A percentile compares a stretch with the other conserved stretches of the same genome.
Conservation (phyloP, 176 grass and related monocot species). For the Cenchrus americanus region DNA sequence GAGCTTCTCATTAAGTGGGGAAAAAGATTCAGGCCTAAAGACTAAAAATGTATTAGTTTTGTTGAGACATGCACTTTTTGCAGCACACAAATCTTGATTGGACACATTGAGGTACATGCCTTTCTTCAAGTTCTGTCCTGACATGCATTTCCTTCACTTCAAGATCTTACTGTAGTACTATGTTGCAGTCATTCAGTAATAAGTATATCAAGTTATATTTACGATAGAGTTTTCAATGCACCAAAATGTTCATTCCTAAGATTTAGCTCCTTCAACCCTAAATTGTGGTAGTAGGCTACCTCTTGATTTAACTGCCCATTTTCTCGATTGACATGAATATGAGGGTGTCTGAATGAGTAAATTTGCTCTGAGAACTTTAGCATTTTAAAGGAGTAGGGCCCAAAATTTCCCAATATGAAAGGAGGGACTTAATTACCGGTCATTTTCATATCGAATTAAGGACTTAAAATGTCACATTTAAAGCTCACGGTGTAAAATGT, state of each 20-base stretch:
- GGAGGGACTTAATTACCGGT: not conserved
- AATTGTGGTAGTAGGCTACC: too few species aligned
- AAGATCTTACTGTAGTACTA: not conserved
- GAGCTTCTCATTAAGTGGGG: conserved; percentile 78
- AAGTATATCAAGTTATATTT: not conserved
- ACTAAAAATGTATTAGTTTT: not conserved
- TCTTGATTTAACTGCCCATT: not conserved
- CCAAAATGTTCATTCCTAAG: not conserved
- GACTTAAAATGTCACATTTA: not conserved
- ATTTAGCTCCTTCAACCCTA: not conserved
- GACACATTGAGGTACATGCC: conserved; percentile 2
- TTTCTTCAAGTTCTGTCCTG: not conserved
- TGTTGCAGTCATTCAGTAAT: not conserved
- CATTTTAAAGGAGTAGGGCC: not conserved
- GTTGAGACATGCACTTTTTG: not conserved
- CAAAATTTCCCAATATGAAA: not conserved
- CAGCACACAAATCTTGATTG: not conserved
- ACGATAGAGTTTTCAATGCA: not conserved
- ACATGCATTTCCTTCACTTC: not conserved
- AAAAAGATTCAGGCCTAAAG: conserved; percentile 63
- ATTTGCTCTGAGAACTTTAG: not conserved
- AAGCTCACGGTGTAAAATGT: not conserved
- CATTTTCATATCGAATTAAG: not conserved
- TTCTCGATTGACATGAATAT: not conserved
- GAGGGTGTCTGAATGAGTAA: not conserved